Evolutionary conservation across 2,329 filamentous ascomycete species (phyloP).

Genomic region (Elsinoe necatrix): DNA sequence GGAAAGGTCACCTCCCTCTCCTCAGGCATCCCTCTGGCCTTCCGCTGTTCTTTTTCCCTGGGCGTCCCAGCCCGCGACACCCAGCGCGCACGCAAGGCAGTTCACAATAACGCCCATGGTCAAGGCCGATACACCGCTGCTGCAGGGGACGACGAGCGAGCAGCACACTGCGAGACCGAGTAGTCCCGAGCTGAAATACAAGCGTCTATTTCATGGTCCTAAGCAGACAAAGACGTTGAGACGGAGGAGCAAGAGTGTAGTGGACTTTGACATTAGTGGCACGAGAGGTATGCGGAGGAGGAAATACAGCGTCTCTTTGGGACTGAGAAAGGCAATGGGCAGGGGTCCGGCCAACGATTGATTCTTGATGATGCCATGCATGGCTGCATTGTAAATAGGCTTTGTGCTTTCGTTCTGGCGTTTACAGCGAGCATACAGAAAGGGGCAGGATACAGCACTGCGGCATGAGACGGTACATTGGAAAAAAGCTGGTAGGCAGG

Average conservation of each 20-base stretch:
- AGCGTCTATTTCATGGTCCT: constrained; percentile 32
- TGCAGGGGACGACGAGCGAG: not conserved
- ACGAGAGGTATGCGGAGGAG: constrained; percentile 22
- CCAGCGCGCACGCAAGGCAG: constrained; percentile 18
- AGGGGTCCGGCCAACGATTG: not conserved
- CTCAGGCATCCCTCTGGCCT: constrained; percentile 24
- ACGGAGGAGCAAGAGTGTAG: constrained; percentile 13
- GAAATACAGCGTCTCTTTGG: constrained; percentile 21
- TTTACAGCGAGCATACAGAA: not conserved
- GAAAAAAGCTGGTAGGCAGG: not conserved
- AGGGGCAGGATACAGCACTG: not conserved
- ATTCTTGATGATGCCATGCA: not conserved
- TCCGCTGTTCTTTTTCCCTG: constrained; percentile 23
- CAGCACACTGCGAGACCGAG: constrained; percentile 22
- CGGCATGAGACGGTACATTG: not conserved
- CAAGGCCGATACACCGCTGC: constrained; percentile 1
- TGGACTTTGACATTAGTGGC: constrained; percentile 22
- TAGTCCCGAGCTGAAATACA: constrained; percentile 35
- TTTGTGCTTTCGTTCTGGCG: not conserved
- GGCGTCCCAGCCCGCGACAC: constrained; percentile 26
- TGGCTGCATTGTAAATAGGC: not conserved
- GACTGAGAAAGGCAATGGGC: not conserved
- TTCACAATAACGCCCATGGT: constrained; percentile 17
- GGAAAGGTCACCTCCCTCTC: constrained; percentile 28
- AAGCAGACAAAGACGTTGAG: constrained; percentile 10